Conservation (phyloP, 495 filamentous ascomycete genomes). For the Tricharina praecox region DNA sequence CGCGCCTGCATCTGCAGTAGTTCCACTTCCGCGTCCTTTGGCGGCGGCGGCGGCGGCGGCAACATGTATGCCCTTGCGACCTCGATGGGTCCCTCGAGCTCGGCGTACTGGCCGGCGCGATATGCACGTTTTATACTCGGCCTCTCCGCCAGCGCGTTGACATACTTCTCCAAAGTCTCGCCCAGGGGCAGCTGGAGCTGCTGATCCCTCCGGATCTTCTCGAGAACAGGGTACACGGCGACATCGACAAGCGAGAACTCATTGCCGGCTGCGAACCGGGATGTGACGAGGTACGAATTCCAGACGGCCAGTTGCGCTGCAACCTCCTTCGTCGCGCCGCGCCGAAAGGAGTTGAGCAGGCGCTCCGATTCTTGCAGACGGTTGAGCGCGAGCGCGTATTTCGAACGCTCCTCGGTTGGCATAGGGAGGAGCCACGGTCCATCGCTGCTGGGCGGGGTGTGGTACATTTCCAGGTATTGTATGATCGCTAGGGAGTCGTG, state of each 20-base stretch:
- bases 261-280: conserved; percentile 10
- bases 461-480: conserved; percentile 31
- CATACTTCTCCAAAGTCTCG: background rate
- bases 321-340: conserved; percentile 4
- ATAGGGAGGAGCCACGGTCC: background rate
- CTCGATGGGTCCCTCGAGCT: too few relatives aligned
- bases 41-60: too few relatives aligned
- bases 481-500: conserved; percentile 28
- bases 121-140: background rate
- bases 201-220: background rate
- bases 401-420: conserved; percentile 11
- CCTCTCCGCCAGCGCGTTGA: background rate
- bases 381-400: conserved; percentile 15
- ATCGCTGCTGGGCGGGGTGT: conserved; percentile 1
- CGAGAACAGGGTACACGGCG: conserved; percentile 17
- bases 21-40: too few relatives aligned
- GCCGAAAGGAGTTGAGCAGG: background rate
- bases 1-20: too few relatives aligned
- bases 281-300: conserved; percentile 11
- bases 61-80: too few relatives aligned
- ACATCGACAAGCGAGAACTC: conserved; percentile 21
- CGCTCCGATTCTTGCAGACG: conserved; percentile 20
- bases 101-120: too few relatives aligned
- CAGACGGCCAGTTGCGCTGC: conserved; percentile 12
- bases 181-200: background rate